Conservation (phyloP, 1,284 basidiomycete species). For the Trichosporon ovoides region DNA sequence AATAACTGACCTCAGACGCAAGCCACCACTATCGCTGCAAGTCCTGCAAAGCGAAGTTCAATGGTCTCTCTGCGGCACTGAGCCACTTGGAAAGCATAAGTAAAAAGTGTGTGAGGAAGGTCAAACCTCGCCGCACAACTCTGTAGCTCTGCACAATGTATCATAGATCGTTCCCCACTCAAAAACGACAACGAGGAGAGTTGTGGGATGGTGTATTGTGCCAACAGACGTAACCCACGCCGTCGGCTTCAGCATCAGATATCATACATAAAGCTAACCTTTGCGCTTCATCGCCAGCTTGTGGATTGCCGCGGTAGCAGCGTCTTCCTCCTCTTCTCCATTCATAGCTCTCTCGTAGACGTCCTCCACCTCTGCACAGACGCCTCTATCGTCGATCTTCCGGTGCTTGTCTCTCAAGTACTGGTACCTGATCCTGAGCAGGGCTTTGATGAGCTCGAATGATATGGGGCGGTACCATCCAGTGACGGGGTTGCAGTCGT, state of each 20-base stretch:
- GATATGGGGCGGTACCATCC: slow-evolving; percentile 76
- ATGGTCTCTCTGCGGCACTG: neutral
- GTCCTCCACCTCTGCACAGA: slow-evolving; percentile 11
- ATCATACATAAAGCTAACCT: neutral
- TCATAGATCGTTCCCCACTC: no score
- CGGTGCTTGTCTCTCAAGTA: slow-evolving; percentile 58
- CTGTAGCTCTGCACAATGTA: no score
- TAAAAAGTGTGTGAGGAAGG: neutral
- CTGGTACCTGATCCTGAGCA: slow-evolving; percentile 82
- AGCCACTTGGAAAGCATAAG: neutral
- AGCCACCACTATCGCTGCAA: neutral
- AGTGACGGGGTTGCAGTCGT: slow-evolving; percentile 52
- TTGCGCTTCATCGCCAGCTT: slow-evolving; percentile 5
- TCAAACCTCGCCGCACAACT: no score
- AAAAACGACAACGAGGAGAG: no score
- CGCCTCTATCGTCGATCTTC: slow-evolving; percentile 11
- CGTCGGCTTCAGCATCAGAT: no score
- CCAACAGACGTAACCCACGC: no score
- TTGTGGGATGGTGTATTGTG: no score
- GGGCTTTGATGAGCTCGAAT: slow-evolving; percentile 72
- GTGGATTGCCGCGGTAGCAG: neutral
- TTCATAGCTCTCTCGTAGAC: slow-evolving; percentile 16
- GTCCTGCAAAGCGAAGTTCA: neutral
- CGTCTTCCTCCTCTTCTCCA: slow-evolving; percentile 14
- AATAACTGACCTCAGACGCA: neutral